Base-by-base conservation (phyloP, 2,329 filamentous ascomycete species). In the Didymellaceae sp. region DNA sequence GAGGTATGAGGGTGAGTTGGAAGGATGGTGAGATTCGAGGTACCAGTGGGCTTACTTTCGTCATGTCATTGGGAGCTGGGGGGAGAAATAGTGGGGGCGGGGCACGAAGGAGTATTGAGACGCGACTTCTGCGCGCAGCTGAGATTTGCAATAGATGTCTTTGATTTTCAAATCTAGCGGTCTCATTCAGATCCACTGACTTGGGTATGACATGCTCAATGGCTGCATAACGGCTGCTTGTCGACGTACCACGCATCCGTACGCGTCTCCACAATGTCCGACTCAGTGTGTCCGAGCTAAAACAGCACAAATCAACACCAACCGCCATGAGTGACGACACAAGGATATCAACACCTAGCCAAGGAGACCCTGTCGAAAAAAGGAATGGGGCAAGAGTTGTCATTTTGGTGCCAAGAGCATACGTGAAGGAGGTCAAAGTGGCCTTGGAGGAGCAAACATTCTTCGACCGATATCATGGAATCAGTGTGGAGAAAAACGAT, bases 381-480 rank as follows among this genome's bases (percentile, higher is more conserved):
- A 22, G 14, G 6, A 21, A 31, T 28, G 42, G 37, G 13, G 37
- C 48, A 31, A 42, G 32, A 38, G 4, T 37, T 5, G 20, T 46
- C n/a, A 17, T 52, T 5, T 2, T 70, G 2, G 74, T 75, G 1
- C 67, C 73, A 1, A 59, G 57, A 18, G 21, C 51, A 8, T 58
- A 69, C 10, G 74, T 77, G 26, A 77, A 77, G 45, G 58, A 39
- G 2, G 70, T 75, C 0, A 78, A 78, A 38, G 58, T 60, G 2
- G 65, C 65, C 2, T 52, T 78, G n/a, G 73, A 77, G 51, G 40
- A 42, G 8, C 38, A 42, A 6, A 61, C 57, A 6, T 30, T 52
- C n/a, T 52, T 75, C 1, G 66, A 74, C 30, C 63, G 58, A 20
- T 54, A 35, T 4, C 52, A 37, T 31, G 72, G 67, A 35, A 75